phyloP scores from a whole-genome alignment of 2,329 filamentous ascomycete species.

The Fusarium sp. region DNA sequence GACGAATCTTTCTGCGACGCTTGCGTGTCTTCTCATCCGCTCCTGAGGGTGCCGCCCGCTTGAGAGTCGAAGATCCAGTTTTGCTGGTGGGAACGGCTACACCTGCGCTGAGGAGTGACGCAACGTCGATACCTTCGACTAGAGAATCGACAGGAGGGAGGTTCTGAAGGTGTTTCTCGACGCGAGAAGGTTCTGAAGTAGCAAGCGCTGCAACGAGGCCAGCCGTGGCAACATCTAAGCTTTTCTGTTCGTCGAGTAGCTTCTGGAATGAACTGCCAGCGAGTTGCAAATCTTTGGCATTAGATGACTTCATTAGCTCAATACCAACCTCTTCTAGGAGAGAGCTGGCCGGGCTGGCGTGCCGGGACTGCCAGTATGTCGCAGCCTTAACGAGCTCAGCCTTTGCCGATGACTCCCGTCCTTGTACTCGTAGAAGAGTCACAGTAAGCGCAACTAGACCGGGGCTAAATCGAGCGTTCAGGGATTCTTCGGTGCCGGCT shows the following conservation, averaged over 20 bases:
- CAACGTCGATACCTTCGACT: slow-evolving; percentile 69
- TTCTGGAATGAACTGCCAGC: slow-evolving; percentile 84
- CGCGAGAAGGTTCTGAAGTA: slow-evolving; percentile 67
- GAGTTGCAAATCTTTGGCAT: slow-evolving; percentile 72
- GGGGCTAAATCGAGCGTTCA: slow-evolving; percentile 82
- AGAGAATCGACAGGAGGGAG: slow-evolving; percentile 74
- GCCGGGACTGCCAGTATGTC: slow-evolving; percentile 79
- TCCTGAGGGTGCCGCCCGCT: slow-evolving; percentile 60
- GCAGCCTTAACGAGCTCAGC: slow-evolving; percentile 83
- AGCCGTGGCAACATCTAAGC: slow-evolving; percentile 77
- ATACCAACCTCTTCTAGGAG: slow-evolving; percentile 86
- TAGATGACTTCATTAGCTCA: slow-evolving; percentile 81
- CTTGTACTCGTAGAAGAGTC: slow-evolving; percentile 81
- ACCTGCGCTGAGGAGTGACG: slow-evolving; percentile 73
- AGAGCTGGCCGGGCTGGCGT: slow-evolving; percentile 61
- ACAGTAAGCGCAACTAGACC: slow-evolving; percentile 85
- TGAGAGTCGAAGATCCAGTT: slow-evolving; percentile 57
- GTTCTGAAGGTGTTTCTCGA: slow-evolving; percentile 65
- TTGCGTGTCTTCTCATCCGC: slow-evolving; percentile 60
- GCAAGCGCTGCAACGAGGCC: slow-evolving; percentile 89
- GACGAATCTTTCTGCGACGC: slow-evolving; percentile 69
- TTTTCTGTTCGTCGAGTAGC: slow-evolving; percentile 73
- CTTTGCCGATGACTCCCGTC: slow-evolving; percentile 78
- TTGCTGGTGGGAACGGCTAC: slow-evolving; percentile 61
- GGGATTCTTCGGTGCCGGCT: slow-evolving; percentile 65